Conservation (phyloP, 2,329 filamentous ascomycete species). For the Colletotrichum cuscutae region DNA sequence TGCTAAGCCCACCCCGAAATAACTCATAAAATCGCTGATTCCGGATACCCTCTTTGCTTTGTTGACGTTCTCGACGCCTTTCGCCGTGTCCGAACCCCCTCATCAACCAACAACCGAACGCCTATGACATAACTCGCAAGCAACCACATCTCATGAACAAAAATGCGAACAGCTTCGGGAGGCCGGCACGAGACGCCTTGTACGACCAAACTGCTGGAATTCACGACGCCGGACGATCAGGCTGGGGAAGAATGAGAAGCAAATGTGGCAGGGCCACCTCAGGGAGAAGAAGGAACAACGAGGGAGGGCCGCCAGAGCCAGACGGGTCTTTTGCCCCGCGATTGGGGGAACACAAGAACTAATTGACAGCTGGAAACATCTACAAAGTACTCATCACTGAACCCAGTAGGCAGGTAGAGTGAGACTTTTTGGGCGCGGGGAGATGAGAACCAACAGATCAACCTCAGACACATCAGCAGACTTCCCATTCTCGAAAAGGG, state of each 20-base stretch:
- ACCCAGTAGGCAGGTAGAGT: not conserved
- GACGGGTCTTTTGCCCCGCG: not conserved
- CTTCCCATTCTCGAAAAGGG: not conserved
- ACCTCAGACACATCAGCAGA: slow-evolving; percentile 1
- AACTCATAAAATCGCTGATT: slow-evolving; percentile 33
- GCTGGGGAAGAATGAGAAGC: slow-evolving; percentile 1
- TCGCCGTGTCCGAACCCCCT: slow-evolving; percentile 31
- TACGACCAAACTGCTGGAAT: slow-evolving; percentile 18
- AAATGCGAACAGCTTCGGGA: slow-evolving; percentile 9
- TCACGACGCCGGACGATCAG: not conserved
- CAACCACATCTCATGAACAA: slow-evolving; percentile 12
- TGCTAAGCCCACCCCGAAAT: slow-evolving; percentile 33
- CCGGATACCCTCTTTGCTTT: slow-evolving; percentile 33
- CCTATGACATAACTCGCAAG: slow-evolving; percentile 23
- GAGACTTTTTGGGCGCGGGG: not conserved
- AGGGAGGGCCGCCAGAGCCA: not conserved
- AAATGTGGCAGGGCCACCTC: not conserved
- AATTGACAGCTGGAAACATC: slow-evolving; percentile 6
- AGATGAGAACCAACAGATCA: not conserved
- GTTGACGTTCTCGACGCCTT: slow-evolving; percentile 17
- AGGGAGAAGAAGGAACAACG: not conserved
- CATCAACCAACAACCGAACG: slow-evolving; percentile 18
- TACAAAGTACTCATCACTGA: not conserved
- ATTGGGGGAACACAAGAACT: slow-evolving; percentile 8
- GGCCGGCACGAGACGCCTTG: slow-evolving; percentile 8